Percentiles rank a stretch among this genome's conserved stretches.
Conservation (phyloP, 2,329 filamentous ascomycete genomes). For the Trichophyton simii region DNA sequence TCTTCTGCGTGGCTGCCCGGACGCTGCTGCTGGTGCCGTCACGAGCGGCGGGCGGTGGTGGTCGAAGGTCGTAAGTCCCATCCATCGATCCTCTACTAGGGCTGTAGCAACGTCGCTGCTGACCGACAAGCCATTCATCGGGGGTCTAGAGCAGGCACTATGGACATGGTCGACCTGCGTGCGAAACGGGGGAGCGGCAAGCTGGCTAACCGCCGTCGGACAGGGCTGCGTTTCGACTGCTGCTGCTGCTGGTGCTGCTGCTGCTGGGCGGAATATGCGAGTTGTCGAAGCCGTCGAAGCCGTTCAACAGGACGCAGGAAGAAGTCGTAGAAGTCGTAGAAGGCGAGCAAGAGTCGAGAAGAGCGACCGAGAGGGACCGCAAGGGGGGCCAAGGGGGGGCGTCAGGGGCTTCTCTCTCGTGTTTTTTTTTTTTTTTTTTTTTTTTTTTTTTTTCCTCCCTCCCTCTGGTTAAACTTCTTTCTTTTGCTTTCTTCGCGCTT, state of each 20-base stretch:
- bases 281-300: no score
- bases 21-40: conserved; percentile 9
- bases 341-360: neutral
- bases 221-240: neutral
- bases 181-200: neutral
- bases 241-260: neutral
- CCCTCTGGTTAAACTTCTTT: neutral
- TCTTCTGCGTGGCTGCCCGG: conserved; percentile 63
- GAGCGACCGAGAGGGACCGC: neutral
- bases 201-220: neutral
- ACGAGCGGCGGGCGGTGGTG: neutral
- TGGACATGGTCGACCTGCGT: neutral
- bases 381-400: neutral
- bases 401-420: neutral
- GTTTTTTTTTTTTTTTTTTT: neutral
- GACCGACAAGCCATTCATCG: neutral
- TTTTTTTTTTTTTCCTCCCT: neutral
- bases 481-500: neutral
- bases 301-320: no score
- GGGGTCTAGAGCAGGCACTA: neutral
- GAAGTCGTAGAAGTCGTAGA: no score
- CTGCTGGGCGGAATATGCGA: neutral
- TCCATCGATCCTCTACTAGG: conserved; percentile 1
- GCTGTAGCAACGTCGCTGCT: neutral
- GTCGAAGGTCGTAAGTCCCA: neutral